Percentiles rank a stretch among this genome's conserved stretches.
These are phyloP conservation scores for Backusella australiensis DNA, from an alignment of 192 early-diverging fungal genomes.

Conservation along the genomic window DNA sequence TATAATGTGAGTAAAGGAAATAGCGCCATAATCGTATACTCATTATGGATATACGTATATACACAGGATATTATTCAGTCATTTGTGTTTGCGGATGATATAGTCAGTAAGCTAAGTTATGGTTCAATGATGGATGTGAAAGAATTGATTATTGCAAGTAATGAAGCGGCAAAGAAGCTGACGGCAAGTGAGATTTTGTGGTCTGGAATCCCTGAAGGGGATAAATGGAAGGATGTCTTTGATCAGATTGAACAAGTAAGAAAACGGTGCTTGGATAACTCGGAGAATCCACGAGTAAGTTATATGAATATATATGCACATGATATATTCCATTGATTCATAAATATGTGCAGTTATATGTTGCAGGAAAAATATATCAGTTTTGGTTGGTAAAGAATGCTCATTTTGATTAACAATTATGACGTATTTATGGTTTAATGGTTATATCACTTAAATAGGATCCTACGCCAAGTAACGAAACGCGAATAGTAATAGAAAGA, in stretches of 20 bases:
- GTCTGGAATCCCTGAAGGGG: conserved; percentile 35
- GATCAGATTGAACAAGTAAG: conserved; percentile 38
- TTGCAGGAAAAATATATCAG: conserved; percentile 37
- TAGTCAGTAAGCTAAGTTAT: conserved; percentile 55
- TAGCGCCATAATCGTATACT: neutral
- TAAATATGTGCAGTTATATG: conserved; percentile 25
- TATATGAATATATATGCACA: neutral
- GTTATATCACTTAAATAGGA: conserved; percentile 9
- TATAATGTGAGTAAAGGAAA: conserved; percentile 26
- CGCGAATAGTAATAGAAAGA: conserved; percentile 35
- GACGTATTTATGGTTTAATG: neutral
- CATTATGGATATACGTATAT: neutral
- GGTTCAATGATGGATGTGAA: conserved; percentile 57
- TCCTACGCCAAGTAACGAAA: conserved; percentile 34
- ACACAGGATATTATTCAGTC: conserved; percentile 44
- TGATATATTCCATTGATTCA: neutral
- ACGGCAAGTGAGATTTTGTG: conserved; percentile 43
- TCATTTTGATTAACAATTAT: neutral
- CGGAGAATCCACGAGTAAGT: conserved; percentile 44
- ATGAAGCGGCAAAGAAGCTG: conserved; percentile 45
- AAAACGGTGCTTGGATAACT: conserved; percentile 26
- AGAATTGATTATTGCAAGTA: conserved; percentile 45
- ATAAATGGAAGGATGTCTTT: conserved; percentile 44
- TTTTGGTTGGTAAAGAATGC: conserved; percentile 31
- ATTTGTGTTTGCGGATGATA: conserved; percentile 54